Base-by-base conservation (phyloP, 2,329 filamentous ascomycete genomes). In the Paramyrothecium roridum region DNA sequence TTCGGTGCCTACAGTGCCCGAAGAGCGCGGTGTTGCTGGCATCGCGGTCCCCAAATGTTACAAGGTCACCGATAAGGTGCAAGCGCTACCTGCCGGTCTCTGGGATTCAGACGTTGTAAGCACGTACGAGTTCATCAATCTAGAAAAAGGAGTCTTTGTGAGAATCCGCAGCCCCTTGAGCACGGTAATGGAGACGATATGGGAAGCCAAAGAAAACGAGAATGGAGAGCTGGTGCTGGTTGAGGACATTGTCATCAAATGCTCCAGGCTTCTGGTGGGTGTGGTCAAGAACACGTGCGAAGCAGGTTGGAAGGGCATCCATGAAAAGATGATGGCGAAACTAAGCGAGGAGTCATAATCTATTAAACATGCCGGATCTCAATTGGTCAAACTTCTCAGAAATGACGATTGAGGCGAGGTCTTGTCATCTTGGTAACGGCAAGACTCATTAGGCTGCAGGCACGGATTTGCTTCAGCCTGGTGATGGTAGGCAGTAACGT, bases 51-150 rank as follows among this genome's bases (percentile, higher is more conserved):
- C 70, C n/a, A 64, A 66, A 50, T 70, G 72, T 58, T 84, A 78
- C 68, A 70, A 72, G 33, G 78, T 83, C 22, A 79, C 73, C 8
- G 78, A 81, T 58, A 69, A 74, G 40, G 73, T 82, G 8, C 79
- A 82, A 61, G 72, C 79, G 40, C 70, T 84, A 22, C 80, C 81
- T 3, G 79, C 79, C 16, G 80, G 80, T 2, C 71, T 84, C 26
- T 84, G 80, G 80, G 80, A 81, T 62, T 78, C 74, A 52, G 76
- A 78, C 50, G 77, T 84, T 8, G 73, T 79, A 52, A 83, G 80
- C 69, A 76, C 67, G 7, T 81, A 81, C 63, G 81, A 84, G 67
- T 79, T 84, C 57, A 76, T 79, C 19, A 68, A 81, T 57, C 68
- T 79, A 19, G 69, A 70, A n/a, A 71, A 67, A 26, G 82, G 82